phyloP scores from a whole-genome alignment of 2,329 filamentous ascomycete species.

The Epicoccum nigrum region DNA sequence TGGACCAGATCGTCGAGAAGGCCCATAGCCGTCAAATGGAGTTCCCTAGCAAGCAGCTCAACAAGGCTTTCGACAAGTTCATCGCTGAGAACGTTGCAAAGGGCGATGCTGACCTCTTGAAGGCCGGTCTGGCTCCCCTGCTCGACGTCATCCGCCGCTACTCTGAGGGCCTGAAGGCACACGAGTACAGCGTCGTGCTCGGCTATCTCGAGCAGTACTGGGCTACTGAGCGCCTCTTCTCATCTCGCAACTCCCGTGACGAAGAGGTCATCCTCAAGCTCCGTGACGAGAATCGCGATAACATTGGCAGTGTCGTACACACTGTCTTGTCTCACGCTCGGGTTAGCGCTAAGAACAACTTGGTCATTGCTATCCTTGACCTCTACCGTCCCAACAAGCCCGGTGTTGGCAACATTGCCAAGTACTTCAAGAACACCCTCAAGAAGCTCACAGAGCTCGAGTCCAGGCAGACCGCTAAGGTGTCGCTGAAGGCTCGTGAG shows the following conservation, averaged over 20 bases:
- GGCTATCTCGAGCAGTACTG: conserved; percentile 81
- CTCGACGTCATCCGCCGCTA: conserved; percentile 80
- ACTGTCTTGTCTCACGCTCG: conserved; percentile 93
- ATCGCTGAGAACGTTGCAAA: conserved; percentile 81
- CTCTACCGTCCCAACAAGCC: conserved; percentile 96
- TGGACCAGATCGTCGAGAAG: conserved; percentile 85
- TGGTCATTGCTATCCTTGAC: conserved; percentile 88
- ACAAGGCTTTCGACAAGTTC: conserved; percentile 86
- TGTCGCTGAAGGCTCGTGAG: conserved; percentile 95
- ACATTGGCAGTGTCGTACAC: conserved; percentile 82
- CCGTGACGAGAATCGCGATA: conserved; percentile 95
- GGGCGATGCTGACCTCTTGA: conserved; percentile 75
- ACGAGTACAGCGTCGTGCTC: conserved; percentile 84
- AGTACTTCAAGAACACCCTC: conserved; percentile 82
- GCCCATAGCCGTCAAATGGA: conserved; percentile 78
- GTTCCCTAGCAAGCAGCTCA: conserved; percentile 88
- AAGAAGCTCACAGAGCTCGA: conserved; percentile 90
- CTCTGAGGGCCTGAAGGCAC: conserved; percentile 83
- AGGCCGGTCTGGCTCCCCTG: conserved; percentile 75
- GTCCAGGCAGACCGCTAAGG: conserved; percentile 86
- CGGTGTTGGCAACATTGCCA: conserved; percentile 83
- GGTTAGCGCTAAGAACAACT: conserved; percentile 90
- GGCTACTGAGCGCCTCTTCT: conserved; percentile 85
- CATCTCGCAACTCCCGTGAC: conserved; percentile 80
- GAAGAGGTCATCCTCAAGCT: conserved; percentile 94